These are phyloP conservation scores for Akanthomyces muscarius DNA, from an alignment of 2,329 filamentous ascomycete species.

Conservation along the genomic window DNA sequence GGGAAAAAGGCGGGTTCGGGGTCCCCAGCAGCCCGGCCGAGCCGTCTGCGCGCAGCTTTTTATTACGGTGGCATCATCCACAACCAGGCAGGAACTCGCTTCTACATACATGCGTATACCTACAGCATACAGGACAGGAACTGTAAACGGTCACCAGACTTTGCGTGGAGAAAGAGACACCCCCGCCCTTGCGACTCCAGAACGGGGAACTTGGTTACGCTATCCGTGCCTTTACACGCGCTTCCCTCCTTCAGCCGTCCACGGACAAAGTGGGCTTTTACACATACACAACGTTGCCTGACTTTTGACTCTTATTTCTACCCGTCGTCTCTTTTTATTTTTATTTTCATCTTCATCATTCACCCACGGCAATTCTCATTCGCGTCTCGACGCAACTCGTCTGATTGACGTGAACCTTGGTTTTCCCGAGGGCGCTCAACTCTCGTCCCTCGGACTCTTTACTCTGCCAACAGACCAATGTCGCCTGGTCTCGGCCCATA, in stretches of 20 bases:
- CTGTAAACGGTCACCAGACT: background rate
- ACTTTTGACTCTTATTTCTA: background rate
- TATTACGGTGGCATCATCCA: background rate
- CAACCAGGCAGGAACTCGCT: background rate
- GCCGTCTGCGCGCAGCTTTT: background rate
- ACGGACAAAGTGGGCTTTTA: constrained; percentile 2
- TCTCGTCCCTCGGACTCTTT: background rate
- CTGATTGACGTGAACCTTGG: background rate
- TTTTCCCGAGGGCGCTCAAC: background rate
- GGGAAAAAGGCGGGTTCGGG: constrained; percentile 9
- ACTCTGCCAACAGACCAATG: background rate
- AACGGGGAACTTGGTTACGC: constrained; percentile 2
- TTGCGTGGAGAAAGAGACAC: background rate
- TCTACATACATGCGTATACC: background rate
- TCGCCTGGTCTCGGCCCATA: constrained; percentile 11
- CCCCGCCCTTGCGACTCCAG: background rate
- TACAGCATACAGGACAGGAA: background rate
- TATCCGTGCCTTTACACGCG: background rate
- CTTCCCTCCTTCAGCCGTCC: constrained; percentile 8
- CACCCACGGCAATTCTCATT: background rate
- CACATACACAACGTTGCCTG: constrained; percentile 9
- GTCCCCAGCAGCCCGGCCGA: background rate
- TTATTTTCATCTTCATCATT: background rate
- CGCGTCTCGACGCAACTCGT: background rate
- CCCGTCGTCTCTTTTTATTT: background rate